Evolutionary conservation across 2,329 filamentous ascomycete species (phyloP), one percentile per base, ranked within the genome.

Genomic region (Paecilomyces formosus): DNA sequence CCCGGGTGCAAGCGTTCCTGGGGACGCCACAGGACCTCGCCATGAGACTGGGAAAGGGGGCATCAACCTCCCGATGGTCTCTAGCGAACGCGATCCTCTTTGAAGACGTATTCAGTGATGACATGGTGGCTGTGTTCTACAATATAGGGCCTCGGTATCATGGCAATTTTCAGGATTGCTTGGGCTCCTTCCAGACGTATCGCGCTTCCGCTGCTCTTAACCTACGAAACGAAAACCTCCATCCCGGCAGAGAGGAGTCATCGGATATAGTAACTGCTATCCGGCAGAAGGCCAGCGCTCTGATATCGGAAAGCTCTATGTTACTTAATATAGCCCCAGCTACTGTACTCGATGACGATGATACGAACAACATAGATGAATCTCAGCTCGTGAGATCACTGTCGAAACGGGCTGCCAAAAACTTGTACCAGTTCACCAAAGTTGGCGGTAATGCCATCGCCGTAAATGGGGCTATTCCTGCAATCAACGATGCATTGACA

Each of bases 181-280:
- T 99, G 13, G 94, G 95, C 4, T 93, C 92, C 1, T 96, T 99
- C 68, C 92, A 97, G 70, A 99, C 95, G 0, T 99, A 99, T 70
- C 86, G 89, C 66, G 93, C 94, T 6, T 97, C 94, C 1, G 93
- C 94, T 7, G 87, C 90, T 57, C 78, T 99, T 45, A 94, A 95
- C 60, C 82, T 97, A 56, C 88, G 93, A 53, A 97, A 97, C 66
- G 94, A 99, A 69, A 85, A 92, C 55, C 81, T 96, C 39, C 90
- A 96, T 72, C 88, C 90, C 1, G 92, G 92, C 12, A 95, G 92
- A 69, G 91, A 96, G 63, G 91, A 96, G 61, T 86, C 84, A 55
- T 97, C 94, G 1, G 93, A 97, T 65, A 96, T 99, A 55, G 83
- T 97, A 53, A 86, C 85, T 64, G 93, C 92, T 11, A 95, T 97